Evolutionary conservation across 352 stramenopile species (phyloP).

Genomic region (Globisporangium abappressorium): DNA sequence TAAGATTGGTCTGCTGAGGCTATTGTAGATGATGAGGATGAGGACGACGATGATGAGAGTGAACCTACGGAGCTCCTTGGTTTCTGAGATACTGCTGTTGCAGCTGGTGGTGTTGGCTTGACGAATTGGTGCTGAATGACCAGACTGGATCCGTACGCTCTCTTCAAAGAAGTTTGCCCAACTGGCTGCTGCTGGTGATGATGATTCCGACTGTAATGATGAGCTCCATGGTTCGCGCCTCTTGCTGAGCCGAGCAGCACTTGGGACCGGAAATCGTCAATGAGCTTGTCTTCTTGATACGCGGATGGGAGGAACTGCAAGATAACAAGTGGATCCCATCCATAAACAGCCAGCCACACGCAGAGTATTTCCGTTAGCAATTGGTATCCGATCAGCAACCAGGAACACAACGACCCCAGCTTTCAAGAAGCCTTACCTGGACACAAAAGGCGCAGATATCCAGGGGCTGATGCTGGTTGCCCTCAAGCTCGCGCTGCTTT

Average conservation of each 20-base stretch:
- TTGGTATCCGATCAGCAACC: not conserved
- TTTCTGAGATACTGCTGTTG: not conserved
- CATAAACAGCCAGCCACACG: not conserved
- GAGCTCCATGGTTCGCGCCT: constrained; percentile 8
- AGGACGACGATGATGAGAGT: not conserved
- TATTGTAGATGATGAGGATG: not conserved
- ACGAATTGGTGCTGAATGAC: constrained; percentile 58
- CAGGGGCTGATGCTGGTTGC: constrained; percentile 31
- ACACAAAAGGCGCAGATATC: constrained; percentile 50
- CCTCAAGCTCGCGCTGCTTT: constrained; percentile 23
- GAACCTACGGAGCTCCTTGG: not conserved
- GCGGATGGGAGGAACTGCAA: constrained; percentile 47
- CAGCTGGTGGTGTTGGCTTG: constrained; percentile 9
- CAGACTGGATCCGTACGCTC: constrained; percentile 33
- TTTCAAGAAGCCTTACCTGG: constrained; percentile 12
- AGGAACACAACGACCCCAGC: not conserved
- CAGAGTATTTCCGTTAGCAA: not conserved
- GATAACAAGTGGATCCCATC: not conserved
- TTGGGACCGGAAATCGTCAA: constrained; percentile 33
- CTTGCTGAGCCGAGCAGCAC: constrained; percentile 19
- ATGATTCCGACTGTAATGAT: constrained; percentile 1
- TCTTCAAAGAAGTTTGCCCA: constrained; percentile 6
- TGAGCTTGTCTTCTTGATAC: constrained; percentile 36
- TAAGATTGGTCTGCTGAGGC: not conserved
- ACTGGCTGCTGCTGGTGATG: constrained; percentile 15